Base-by-base conservation (phyloP, 345 rosid genomes). In the Raphanus sativus region DNA sequence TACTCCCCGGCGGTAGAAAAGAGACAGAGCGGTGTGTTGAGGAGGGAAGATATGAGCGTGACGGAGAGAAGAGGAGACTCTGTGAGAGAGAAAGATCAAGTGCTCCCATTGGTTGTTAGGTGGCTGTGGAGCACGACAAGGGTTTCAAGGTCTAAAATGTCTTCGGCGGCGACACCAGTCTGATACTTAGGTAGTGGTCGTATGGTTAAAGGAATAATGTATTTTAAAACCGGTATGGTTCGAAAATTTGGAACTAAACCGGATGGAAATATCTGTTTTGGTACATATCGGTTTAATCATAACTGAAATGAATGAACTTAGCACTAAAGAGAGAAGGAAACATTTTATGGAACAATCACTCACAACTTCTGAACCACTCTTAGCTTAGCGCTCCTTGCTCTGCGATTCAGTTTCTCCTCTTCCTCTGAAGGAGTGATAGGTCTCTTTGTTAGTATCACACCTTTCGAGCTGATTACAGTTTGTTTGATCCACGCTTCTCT, bases 341-440 rank as follows among this genome's bases (percentile, higher is more conserved):
- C 12, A 5, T 62, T 12, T 48, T 0, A 16, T 1, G 52, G 17
- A 15, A 15, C 24, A 71, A 5, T 72, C 73, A 52, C 48, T 73
- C 86, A 71, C 52, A 66, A 30, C 81, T 88, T 94, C 74, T 90
- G 88, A 68, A 94, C 85, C 66, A 94, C 97, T 73, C 98, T 85
- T 67, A 94, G 91, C 81, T 94, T 94, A 0, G 97, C 98, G 70
- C 98, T 94, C 75, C 98, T 86, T 55, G 88, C 79, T 65, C 92
- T 85, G 8, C 89, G 86, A 67, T 94, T 94, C 76, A 86, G 73
- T 68, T 77, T 83, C 80, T 89, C 98, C 77, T 94, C 98, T 77
- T 84, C 89, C 73, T 87, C 88, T 30, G 95, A 92, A 61, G 97
- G 93, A 5, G 98, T 92, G 66, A 90, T 85, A 2, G 98, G 97